Percentiles rank a stretch among this genome's conserved stretches.
Conservation (phyloP, 2,329 filamentous ascomycete species). For the Clonostachys rosea region DNA sequence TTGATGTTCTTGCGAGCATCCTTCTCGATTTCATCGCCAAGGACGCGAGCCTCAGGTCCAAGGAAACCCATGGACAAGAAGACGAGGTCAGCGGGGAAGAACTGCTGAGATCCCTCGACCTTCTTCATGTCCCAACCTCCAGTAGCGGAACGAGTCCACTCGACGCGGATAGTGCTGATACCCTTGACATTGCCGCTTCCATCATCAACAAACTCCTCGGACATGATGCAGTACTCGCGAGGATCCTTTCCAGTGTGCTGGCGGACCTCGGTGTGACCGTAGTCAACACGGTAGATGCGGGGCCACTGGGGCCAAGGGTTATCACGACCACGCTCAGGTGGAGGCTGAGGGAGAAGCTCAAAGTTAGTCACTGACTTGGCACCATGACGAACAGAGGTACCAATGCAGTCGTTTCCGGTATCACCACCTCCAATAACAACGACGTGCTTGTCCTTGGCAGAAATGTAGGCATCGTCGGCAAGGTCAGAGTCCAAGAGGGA, state of each 20-base stretch:
- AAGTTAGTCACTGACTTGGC: slow-evolving; percentile 97
- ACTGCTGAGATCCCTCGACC: slow-evolving; percentile 85
- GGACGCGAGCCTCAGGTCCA: slow-evolving; percentile 82
- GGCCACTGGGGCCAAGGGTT: slow-evolving; percentile 99
- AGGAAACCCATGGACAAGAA: slow-evolving; percentile 97
- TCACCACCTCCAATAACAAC: slow-evolving; percentile 97
- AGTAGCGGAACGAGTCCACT: slow-evolving; percentile 86
- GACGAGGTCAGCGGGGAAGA: slow-evolving; percentile 94
- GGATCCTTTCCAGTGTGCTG: slow-evolving; percentile 95
- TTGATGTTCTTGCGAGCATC: slow-evolving; percentile 95
- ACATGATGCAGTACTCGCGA: slow-evolving; percentile 97
- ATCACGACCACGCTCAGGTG: slow-evolving; percentile 82
- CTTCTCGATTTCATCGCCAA: slow-evolving; percentile 85
- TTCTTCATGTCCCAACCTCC: slow-evolving; percentile 99
- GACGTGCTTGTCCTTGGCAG: slow-evolving; percentile 92
- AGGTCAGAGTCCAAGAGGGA: slow-evolving; percentile 90
- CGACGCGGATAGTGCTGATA: slow-evolving; percentile 91
- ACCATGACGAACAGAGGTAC: slow-evolving; percentile 91
- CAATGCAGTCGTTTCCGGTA: slow-evolving; percentile 96
- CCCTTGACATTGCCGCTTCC: slow-evolving; percentile 85
- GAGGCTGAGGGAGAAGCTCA: slow-evolving; percentile 88
- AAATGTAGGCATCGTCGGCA: slow-evolving; percentile 80
- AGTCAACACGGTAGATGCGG: slow-evolving; percentile 96
- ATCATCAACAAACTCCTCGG: slow-evolving; percentile 91
- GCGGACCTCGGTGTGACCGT: slow-evolving; percentile 92